A percentile compares a stretch with the other conserved stretches of the same genome.
Conservation (phyloP, 2,329 filamentous ascomycete species). For the Cytospora leucostoma region DNA sequence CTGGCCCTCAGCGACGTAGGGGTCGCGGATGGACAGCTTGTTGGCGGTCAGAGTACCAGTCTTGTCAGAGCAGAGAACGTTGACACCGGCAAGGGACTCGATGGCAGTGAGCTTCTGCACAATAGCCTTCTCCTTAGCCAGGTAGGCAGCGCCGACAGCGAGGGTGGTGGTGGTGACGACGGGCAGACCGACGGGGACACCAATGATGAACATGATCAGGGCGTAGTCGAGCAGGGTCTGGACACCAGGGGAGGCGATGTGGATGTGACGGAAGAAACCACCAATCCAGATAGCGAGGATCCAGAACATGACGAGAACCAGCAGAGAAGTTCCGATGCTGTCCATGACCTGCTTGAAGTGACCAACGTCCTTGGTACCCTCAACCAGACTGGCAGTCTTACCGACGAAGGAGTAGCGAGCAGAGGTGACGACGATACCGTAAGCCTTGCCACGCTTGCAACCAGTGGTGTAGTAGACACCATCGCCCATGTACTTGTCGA, state of each 20-base stretch:
- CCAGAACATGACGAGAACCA: slow-evolving; percentile 77
- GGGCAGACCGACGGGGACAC: slow-evolving; percentile 78
- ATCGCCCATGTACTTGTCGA: slow-evolving; percentile 78
- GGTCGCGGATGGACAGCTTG: slow-evolving; percentile 75
- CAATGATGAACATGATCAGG: slow-evolving; percentile 72
- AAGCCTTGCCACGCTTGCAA: slow-evolving; percentile 79
- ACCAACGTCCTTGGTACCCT: slow-evolving; percentile 74
- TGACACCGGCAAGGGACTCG: slow-evolving; percentile 74
- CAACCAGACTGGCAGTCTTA: slow-evolving; percentile 71
- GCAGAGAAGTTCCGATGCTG: slow-evolving; percentile 72
- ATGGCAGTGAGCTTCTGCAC: slow-evolving; percentile 80
- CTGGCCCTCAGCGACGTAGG: slow-evolving; percentile 73
- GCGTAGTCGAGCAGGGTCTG: slow-evolving; percentile 69
- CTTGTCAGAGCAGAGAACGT: slow-evolving; percentile 81
- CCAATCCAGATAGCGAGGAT: slow-evolving; percentile 76
- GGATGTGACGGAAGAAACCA: slow-evolving; percentile 73
- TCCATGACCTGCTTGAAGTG: slow-evolving; percentile 83
- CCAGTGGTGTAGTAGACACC: slow-evolving; percentile 77
- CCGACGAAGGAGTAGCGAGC: slow-evolving; percentile 76
- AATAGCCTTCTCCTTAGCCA: slow-evolving; percentile 76
- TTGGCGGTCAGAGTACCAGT: slow-evolving; percentile 76
- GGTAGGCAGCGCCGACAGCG: slow-evolving; percentile 74
- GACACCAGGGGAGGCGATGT: slow-evolving; percentile 62
- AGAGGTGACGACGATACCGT: slow-evolving; percentile 66
- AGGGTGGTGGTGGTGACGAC: slow-evolving; percentile 78